These are phyloP conservation scores for Colletotrichum navitas DNA, from an alignment of 2,329 filamentous ascomycete genomes.

Conservation along the genomic window DNA sequence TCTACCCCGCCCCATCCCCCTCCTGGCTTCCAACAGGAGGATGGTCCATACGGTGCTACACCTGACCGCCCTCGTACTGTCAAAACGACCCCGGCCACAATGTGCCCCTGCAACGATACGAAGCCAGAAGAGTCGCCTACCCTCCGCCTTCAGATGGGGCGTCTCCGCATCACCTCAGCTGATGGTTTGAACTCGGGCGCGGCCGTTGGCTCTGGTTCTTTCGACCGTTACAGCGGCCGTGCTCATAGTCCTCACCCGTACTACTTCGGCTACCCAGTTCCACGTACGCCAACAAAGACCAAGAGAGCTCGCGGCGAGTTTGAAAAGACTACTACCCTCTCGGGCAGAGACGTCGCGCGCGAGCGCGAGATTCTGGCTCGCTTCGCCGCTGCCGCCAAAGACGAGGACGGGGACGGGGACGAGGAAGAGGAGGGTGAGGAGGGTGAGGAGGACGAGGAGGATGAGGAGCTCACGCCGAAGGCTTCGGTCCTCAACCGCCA, in stretches of 20 bases:
- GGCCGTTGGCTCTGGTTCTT: not conserved
- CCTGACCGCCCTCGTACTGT: slow-evolving; percentile 22
- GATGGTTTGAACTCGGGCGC: not conserved
- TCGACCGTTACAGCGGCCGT: slow-evolving; percentile 2
- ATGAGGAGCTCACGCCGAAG: slow-evolving; percentile 32
- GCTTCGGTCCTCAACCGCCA: slow-evolving; percentile 34
- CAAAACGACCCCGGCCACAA: slow-evolving; percentile 13
- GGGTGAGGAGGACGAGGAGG: not conserved
- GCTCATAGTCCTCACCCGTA: slow-evolving; percentile 23
- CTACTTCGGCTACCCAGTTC: not conserved
- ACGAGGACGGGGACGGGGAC: not conserved
- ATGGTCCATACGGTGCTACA: not conserved
- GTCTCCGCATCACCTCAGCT: slow-evolving; percentile 5
- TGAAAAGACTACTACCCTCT: slow-evolving; percentile 35
- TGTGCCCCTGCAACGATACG: not conserved
- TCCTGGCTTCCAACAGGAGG: not conserved
- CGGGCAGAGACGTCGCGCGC: slow-evolving; percentile 34
- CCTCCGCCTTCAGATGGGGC: slow-evolving; percentile 23
- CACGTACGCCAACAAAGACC: slow-evolving; percentile 14
- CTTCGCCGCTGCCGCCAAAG: not conserved
- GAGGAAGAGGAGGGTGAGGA: not conserved
- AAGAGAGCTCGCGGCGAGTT: slow-evolving; percentile 35
- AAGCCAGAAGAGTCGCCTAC: slow-evolving; percentile 23
- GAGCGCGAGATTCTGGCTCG: slow-evolving; percentile 36
- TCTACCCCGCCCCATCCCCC: slow-evolving; percentile 6